phyloP scores from a whole-genome alignment of 257 asterid genomes.

The Nicotiana knightiana region DNA sequence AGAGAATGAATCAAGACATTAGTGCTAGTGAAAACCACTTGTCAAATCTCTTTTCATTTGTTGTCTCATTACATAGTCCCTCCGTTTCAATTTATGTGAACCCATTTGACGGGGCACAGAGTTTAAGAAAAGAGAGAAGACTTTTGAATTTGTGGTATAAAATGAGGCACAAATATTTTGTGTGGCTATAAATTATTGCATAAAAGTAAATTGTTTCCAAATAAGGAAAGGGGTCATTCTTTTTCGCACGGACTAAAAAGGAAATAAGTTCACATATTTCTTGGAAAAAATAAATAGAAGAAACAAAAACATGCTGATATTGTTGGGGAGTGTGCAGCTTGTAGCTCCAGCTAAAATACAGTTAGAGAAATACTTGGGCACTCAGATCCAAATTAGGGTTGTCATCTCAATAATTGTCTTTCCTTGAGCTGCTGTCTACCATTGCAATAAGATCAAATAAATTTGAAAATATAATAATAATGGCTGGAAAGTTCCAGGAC shows the following conservation, averaged over 20 bases:
- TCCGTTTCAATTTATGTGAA: no score
- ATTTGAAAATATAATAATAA: not conserved
- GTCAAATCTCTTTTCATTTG: not conserved
- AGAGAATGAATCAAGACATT: not conserved
- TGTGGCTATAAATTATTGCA: no score
- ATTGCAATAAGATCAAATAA: not conserved
- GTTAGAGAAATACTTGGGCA: not conserved
- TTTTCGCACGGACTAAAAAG: no score
- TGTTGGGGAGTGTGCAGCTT: not conserved
- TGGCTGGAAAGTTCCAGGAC: not conserved
- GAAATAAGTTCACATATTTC: not conserved
- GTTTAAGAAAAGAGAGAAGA: no score
- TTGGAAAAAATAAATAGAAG: not conserved
- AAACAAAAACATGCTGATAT: not conserved
- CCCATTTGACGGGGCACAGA: no score
- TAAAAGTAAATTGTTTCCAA: no score
- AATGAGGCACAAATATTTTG: no score
- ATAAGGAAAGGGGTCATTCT: no score
- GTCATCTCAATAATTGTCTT: not conserved
- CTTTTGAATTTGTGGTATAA: no score
- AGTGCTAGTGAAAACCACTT: not conserved
- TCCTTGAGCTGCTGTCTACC: not conserved
- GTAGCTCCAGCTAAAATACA: not conserved
- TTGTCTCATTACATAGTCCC: not conserved
- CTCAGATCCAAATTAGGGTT: not conserved